Evolutionary conservation across 139 green algal species (phyloP).

Genomic region (Haematococcus lacustris): DNA sequence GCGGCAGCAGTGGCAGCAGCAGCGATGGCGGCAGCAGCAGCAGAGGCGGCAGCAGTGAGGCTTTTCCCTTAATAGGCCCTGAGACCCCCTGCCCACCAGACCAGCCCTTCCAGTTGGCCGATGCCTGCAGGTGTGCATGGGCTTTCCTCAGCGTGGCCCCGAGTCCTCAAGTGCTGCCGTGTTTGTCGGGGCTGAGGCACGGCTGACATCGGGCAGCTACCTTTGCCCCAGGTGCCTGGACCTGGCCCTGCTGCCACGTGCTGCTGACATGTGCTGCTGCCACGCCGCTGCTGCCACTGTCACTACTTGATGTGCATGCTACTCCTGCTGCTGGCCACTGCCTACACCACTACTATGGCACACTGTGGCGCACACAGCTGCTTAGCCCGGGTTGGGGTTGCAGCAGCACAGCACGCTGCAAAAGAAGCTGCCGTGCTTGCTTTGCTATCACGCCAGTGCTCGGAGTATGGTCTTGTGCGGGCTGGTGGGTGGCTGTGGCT

Average conservation of each 20-base stretch:
- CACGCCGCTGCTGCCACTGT: not conserved
- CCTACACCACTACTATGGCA: too few species aligned
- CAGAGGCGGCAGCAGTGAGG: not conserved
- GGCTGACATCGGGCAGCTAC: conserved; percentile 60
- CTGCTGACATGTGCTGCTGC: not conserved
- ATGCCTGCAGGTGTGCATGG: conserved; percentile 71
- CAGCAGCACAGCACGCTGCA: not conserved
- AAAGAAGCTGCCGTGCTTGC: not conserved
- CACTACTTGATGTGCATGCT: not conserved
- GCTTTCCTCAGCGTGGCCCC: conserved; percentile 64
- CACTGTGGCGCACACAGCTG: too few species aligned
- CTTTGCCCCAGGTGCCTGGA: conserved; percentile 67
- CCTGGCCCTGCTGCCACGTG: too few species aligned
- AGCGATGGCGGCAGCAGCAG: not conserved
- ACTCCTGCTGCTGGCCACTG: too few species aligned
- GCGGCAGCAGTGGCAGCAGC: not conserved
- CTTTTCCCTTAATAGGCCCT: not conserved
- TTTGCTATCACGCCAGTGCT: too few species aligned
- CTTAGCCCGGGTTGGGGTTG: not conserved
- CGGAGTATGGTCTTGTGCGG: too few species aligned
- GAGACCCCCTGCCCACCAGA: not conserved
- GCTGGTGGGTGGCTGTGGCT: too few species aligned
- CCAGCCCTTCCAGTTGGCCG: not conserved
- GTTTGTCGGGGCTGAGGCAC: conserved; percentile 55
- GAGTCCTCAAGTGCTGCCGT: conserved; percentile 41